Evolutionary conservation across 805 yeast species (phyloP), one percentile per base, ranked within the genome.

Genomic region (Starmerella apis): DNA sequence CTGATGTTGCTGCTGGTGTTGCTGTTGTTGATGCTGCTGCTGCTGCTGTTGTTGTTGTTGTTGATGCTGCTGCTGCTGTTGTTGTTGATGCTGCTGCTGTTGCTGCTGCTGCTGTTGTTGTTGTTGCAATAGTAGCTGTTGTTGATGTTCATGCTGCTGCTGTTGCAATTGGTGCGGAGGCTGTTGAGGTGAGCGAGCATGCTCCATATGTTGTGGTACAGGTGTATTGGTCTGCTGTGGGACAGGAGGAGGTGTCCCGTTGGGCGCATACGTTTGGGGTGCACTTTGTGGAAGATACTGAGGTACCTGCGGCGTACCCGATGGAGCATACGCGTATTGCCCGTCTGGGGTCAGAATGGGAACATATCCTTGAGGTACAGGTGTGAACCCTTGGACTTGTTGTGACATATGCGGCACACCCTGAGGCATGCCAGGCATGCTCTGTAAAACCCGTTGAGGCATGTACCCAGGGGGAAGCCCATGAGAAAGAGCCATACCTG

Each of bases 1-100:
- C 18, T 22, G 46, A 1, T 36, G 48, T 31, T 54, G 56, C 37
- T 39, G 57, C 44, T 44, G 59, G 33, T 52, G 59, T 43, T 48
- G 59, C 20, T 39, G 49, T 31, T 39, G 50, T 30, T 37, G 56
- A 22, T 43, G 37, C 13, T 23, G 36, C 14, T 7, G 30, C 18
- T 46, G 42, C 36, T 23, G 35, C 8, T 14, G 36, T 11, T 30
- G 41, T 25, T 37, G 44, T 3, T 23, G 57, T 19, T 37, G 51
- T 5, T 23, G 38, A 11, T 44, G 49, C 27, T 47, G 50, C n/a
- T 22, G 47, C 23, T 43, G 54, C 23, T 49, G 48, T 35, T 30
- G 39, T 11, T n/a, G 30, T 11, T 27, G 33, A 7, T 14, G 45
- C 25, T 27, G 35, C 18, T 44, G 39, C 28, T 36, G 48, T 44